Evolutionary conservation across 1,139 yeast genomes (phyloP), one percentile per base, ranked within the genome.

Genomic region (Candida glucosophila): DNA sequence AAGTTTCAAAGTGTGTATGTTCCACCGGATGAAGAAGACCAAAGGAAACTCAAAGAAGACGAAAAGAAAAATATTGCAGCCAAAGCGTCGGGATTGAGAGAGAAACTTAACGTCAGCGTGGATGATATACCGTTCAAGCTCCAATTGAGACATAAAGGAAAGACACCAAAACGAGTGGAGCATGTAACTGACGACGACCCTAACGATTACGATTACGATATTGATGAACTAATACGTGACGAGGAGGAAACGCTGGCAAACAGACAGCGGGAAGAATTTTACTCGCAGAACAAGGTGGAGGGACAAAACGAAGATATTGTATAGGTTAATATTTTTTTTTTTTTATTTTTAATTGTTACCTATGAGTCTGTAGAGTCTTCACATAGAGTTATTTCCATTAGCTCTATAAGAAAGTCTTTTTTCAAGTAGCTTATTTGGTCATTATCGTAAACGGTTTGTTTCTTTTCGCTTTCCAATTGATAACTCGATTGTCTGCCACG

Each of bases 71-170:
- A 16, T 16, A 26, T 39, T 9, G 39, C 33, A 20, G 47, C 50
- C 4, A n/a, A n/a, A n/a, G n/a, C n/a, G n/a, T 34, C 50, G n/a
- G 58, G 48, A 10, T 32, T 57, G 21, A 50, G 51, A 22, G 54
- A 59, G 8, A 52, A 44, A 23, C 40, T 56, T 22, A 47, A 52
- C 17, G 46, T 62, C 15, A 59, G 67, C 3, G 36, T 52, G 5
- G 60, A 55, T 11, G 67, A 61, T 32, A 41, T 64, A 24, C 71
- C 71, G 0, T 33, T 63, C 20, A 51, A 51, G 31, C 48, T 59
- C 28, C 44, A 41, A 25, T 49, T 64, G 31, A 44, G 52, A 25
- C 46, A 45, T 31, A 48, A 46, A 25, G 66, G 56, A 27, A 51
- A 47, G 23, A 37, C 55, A 29, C 59, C 53, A 25, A n/a, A n/a